A percentile compares a stretch with the other conserved stretches of the same genome.
These are phyloP conservation scores for Goffeauzyma gilvescens DNA, from an alignment of 768 basidiomycete species.

Conservation along the genomic window DNA sequence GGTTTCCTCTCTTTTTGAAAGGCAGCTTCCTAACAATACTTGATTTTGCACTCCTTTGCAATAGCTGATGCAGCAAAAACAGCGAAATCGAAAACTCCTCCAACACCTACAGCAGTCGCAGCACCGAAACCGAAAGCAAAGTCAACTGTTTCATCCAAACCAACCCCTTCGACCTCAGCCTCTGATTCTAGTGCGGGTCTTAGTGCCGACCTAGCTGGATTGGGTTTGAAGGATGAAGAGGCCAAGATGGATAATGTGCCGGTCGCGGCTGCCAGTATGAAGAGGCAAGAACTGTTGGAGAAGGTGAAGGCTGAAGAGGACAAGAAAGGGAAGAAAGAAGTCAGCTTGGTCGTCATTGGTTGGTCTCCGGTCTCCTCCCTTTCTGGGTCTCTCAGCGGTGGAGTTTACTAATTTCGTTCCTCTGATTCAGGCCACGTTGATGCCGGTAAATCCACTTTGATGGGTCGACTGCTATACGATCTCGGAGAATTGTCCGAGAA, in stretches of 20 bases:
- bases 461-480: conserved; percentile 86
- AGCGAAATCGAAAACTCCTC: conserved; percentile 2
- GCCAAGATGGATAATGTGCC: conserved; percentile 38
- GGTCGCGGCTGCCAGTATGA: conserved; percentile 45
- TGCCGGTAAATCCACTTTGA: conserved; percentile 92
- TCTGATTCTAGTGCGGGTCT: conserved; percentile 8
- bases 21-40: too few relatives aligned
- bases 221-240: conserved; percentile 45
- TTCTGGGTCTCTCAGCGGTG: too few relatives aligned
- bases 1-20: too few relatives aligned
- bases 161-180: conserved; percentile 14
- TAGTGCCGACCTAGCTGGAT: conserved; percentile 48
- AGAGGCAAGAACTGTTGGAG: conserved; percentile 63
- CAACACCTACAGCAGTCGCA: neutral
- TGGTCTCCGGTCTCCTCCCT: conserved; percentile 16
- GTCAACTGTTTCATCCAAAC: conserved; percentile 16
- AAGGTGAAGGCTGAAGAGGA: conserved; percentile 46
- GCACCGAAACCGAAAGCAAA: conserved; percentile 16
- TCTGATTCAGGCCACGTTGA: conserved; percentile 69
- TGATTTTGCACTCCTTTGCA: too few relatives aligned
- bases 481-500: conserved; percentile 75
- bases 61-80: conserved; percentile 7
- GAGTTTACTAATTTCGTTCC: neutral
- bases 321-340: conserved; percentile 41
- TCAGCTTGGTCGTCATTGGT: conserved; percentile 90